Conservation (phyloP, 2,329 filamentous ascomycete species). For the Monilinia laxa region DNA sequence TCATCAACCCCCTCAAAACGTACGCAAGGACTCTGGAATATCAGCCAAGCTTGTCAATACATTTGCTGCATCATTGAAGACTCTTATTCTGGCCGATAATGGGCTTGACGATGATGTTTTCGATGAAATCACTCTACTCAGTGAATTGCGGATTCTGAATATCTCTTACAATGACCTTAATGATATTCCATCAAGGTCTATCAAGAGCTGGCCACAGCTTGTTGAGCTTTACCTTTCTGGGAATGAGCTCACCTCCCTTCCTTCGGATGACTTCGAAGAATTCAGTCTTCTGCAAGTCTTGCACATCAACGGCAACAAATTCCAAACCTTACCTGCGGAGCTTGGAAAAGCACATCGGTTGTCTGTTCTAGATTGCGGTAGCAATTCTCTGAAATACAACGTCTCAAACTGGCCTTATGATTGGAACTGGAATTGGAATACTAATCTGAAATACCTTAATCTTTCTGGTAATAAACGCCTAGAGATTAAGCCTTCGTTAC, state of each 20-base stretch:
- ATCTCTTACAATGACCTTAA: constrained; percentile 92
- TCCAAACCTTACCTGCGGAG: constrained; percentile 93
- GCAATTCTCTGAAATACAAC: constrained; percentile 96
- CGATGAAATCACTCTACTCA: constrained; percentile 79
- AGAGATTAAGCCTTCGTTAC: constrained; percentile 79
- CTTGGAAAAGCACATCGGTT: constrained; percentile 92
- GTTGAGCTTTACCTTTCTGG: constrained; percentile 92
- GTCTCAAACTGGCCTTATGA: constrained; percentile 99
- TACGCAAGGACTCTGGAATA: constrained; percentile 84
- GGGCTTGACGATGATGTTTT: constrained; percentile 93
- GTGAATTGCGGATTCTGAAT: constrained; percentile 85
- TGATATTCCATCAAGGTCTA: constrained; percentile 84
- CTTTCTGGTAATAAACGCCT: constrained; percentile 94
- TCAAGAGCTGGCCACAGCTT: constrained; percentile 86
- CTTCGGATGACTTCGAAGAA: constrained; percentile 91
- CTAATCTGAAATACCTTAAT: constrained; percentile 90
- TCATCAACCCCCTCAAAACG: constrained; percentile 50
- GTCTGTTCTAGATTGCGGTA: constrained; percentile 88
- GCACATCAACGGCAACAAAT: constrained; percentile 97
- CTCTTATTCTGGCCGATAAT: constrained; percentile 90
- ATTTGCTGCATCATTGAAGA: constrained; percentile 80
- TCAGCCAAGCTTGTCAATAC: constrained; percentile 79
- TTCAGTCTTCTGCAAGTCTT: constrained; percentile 82
- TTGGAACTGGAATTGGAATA: constrained; percentile 99
- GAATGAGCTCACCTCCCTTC: constrained; percentile 87